Base-by-base conservation (phyloP, 1,284 basidiomycete genomes). In the Tranzscheliella williamsii region DNA sequence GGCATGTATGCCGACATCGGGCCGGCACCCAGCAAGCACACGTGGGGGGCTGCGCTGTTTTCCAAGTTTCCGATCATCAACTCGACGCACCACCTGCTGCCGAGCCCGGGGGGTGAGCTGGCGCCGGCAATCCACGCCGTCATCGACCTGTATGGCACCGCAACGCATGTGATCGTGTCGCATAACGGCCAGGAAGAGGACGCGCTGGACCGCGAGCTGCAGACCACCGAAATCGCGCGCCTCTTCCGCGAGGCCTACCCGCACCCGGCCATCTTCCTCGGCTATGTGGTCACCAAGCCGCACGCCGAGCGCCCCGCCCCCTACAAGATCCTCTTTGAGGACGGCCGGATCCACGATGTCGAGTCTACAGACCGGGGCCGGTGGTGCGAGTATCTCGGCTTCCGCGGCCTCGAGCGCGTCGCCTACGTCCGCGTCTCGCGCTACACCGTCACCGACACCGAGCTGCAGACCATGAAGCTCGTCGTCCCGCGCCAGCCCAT, bases 111-210 rank as follows among this genome's bases (percentile, higher is more conserved):
- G 24, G 80, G 73, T 13, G 92, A 96, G 78, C 85, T 96, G 15
- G 92, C 92, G 0, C 92, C 92, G 0, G 74, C 71, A 23, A 72
- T 75, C 43, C 87, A 89, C 73, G 92, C 92, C 1, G 85, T 90
- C 5, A 81, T 96, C 13, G 88, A 94, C 56, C 82, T 93, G 4
- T 89, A 86, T 66, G 91, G 91, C 0, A 86, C 86, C 1, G 82
- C 84, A 40, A 85, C 94, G 18, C 86, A 87, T 13, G 89, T 93
- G 0, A 81, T 94, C 17, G 88, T 94, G 1, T 85, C 89, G 0
- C 92, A 96, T 72, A 95, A 96, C 72, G 92, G 92, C 2, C 92
- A 96, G 83, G 73, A 94, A 82, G 89, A 94, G 75, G 90, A 91
- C 41, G 84, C 87, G 0, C 78, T 91, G 16, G 92, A 95, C 78